Base-by-base conservation (phyloP, 352 stramenopile species). In the Globisporangium nodosum region DNA sequence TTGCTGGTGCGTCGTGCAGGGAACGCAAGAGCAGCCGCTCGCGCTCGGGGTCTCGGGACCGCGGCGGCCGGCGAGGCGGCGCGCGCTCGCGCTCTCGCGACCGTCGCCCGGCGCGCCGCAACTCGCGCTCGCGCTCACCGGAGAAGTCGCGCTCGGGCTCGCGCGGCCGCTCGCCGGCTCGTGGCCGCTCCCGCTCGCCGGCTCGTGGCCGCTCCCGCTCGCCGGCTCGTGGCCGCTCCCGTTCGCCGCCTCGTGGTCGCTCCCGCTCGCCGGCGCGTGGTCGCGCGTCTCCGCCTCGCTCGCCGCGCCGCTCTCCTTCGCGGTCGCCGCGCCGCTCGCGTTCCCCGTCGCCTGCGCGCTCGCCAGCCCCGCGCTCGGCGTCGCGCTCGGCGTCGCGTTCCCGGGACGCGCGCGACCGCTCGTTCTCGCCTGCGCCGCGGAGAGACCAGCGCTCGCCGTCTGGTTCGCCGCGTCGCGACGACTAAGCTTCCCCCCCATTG, bases 401-500 rank as follows among this genome's bases (percentile, higher is more conserved):
- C 20, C 66, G 65, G 33, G 58, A 58, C 35, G 20, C 31, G 11
- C 75, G 73, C 24, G 69, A 65, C 35, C 73, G 76, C 35, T 87
- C 79, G 58, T 73, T 56, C 61, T 89, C 80, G 21, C 63, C 69
- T 15, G 39, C 54, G 3, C 54, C 60, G 40, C 70, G 70, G 62
- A 65, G 75, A 64, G 69, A 82, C 43, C 63, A 60, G 43, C 76
- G 73, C n/a, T 90, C 78, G 58, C 80, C 81, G 9, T 87, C 73
- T 27, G 73, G 72, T 30, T 87, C 75, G 11, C 77, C 80, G 8
- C 71, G 65, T 12, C 70, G 67, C 35, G 74, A 87, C 56, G 54
- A 66, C 42, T 66, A 61, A 33, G 40, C 8, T n/a, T n/a, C 11
- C 5, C n/a, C n/a, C 18, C 5, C 16, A 13, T 15, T 15, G 13